Base-by-base conservation (phyloP, 352 stramenopile species). In the Peronospora belbahrii region DNA sequence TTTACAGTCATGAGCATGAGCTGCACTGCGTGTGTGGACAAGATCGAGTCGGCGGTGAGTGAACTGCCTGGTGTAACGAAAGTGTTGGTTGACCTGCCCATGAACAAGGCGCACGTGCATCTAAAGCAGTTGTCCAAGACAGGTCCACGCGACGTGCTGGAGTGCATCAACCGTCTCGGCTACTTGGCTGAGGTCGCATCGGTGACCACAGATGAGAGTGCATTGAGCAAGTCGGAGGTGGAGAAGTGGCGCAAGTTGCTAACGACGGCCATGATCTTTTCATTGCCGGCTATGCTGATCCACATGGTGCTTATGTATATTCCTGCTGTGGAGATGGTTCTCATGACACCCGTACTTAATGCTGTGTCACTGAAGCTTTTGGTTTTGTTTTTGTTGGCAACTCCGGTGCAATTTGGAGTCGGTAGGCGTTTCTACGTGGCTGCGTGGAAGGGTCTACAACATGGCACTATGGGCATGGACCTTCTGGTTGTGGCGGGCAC, bases 381-480 rank as follows among this genome's bases (percentile, higher is more conserved):
- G 40, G 51, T 95, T n/a, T 79, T 95, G 62, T 92, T 90, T 42
- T 15, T 91, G 34, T 41, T 95, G 17, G 63, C 78, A 7, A 94
- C 84, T 8, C 82, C 84, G 2, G 74, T 95, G 4, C 84, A 95
- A 41, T 95, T 95, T 56, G 68, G 72, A 19, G 74, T 92, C 1
- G 84, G 84, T 4, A 46, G 61, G 24, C 70, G 83, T 2, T 95
- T 88, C 54, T 91, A 95, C 54, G 62, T 88, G 34, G 83, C 74
- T 0, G 80, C 83, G 3, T 92, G 70, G 58, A 89, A 90, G 41
- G 80, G 82, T 8, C 27, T 93, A 9, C 69, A 86, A 54, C 83
- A 93, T 40, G 75, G 83, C 1, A 83, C 87, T 42, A 88, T 92
- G 68, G 83, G 83, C n/a, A 95, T 94, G 83, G 81, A 90, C 42